A percentile compares a stretch with the other conserved stretches of the same genome.
Evolutionary conservation across 2,329 filamentous ascomycete genomes (phyloP).

Genomic region (Penicillium corylophilum): DNA sequence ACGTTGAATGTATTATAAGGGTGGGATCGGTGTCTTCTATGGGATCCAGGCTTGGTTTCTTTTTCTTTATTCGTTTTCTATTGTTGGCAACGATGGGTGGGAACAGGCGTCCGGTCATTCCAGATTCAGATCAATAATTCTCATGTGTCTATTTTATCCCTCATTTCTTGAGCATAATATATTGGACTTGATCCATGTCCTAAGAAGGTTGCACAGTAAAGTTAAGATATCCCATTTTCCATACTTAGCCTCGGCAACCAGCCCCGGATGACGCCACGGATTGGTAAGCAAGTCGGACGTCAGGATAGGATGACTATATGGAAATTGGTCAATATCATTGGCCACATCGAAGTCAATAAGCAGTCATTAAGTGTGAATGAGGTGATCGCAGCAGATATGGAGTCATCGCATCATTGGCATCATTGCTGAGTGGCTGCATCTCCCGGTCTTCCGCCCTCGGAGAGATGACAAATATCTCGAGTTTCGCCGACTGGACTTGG

Average conservation of each 20-base stretch:
- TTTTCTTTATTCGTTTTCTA: neutral
- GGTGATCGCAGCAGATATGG: constrained; percentile 13
- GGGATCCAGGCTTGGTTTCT: neutral
- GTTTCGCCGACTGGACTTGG: constrained; percentile 3
- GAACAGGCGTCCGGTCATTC: constrained; percentile 1
- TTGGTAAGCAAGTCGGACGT: neutral
- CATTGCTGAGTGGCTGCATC: constrained; percentile 9
- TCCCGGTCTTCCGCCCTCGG: constrained; percentile 8
- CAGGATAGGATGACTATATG: neutral
- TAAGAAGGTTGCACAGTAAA: neutral
- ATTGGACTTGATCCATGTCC: neutral
- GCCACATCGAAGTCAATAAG: neutral
- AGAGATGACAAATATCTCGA: constrained; percentile 19
- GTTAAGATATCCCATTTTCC: neutral
- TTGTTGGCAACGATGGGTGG: neutral
- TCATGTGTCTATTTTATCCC: constrained; percentile 1
- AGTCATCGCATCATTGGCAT: constrained; percentile 4
- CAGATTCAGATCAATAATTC: neutral
- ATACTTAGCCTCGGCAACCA: neutral
- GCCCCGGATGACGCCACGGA: neutral
- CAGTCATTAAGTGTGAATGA: neutral
- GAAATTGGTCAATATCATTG: neutral
- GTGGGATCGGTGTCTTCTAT: constrained; percentile 4
- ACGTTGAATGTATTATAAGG: constrained; percentile 11
- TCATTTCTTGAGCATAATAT: neutral